These are phyloP conservation scores for Trypanosoma mega DNA, from an alignment of 208 protist species.

Conservation along the genomic window DNA sequence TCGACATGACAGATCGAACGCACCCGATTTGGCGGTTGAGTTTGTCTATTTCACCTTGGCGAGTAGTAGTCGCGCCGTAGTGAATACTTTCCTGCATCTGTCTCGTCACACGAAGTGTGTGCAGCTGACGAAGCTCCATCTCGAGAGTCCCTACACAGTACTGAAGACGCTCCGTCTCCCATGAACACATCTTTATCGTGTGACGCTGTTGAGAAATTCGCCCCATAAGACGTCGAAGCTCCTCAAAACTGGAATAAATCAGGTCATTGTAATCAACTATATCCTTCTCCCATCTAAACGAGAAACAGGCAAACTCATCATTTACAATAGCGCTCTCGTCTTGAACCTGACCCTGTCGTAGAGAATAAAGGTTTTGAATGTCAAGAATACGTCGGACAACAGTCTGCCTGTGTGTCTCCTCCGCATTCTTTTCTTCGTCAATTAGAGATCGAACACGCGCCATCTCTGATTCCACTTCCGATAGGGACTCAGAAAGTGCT, in stretches of 20 bases:
- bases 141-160: conserved; percentile 79
- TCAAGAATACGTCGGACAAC: conserved; percentile 53
- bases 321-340: conserved; percentile 80
- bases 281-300: conserved; percentile 64
- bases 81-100: conserved; percentile 93
- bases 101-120: conserved; percentile 94
- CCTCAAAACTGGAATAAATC: conserved; percentile 75
- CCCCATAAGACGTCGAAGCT: conserved; percentile 69
- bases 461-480: conserved; percentile 28
- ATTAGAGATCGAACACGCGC: conserved; percentile 18
- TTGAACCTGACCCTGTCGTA: conserved; percentile 94
- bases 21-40: conserved; percentile 79
- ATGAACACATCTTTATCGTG: conserved; percentile 72
- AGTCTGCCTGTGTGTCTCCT: conserved; percentile 21
- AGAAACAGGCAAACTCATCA: conserved; percentile 78
- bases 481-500: conserved; percentile 22
- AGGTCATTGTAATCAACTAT: conserved; percentile 81
- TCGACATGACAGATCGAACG: conserved; percentile 62
- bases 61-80: conserved; percentile 59
- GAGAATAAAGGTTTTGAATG: conserved; percentile 61
- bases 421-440: conserved; percentile 28
- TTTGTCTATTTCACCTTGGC: conserved; percentile 58
- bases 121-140: conserved; percentile 90
- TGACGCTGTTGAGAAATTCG: conserved; percentile 82
- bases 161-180: conserved; percentile 68